A percentile compares a stretch with the other conserved stretches of the same genome.
Conservation (phyloP, 2,329 filamentous ascomycete genomes). For the Thielaviopsis musarum region DNA sequence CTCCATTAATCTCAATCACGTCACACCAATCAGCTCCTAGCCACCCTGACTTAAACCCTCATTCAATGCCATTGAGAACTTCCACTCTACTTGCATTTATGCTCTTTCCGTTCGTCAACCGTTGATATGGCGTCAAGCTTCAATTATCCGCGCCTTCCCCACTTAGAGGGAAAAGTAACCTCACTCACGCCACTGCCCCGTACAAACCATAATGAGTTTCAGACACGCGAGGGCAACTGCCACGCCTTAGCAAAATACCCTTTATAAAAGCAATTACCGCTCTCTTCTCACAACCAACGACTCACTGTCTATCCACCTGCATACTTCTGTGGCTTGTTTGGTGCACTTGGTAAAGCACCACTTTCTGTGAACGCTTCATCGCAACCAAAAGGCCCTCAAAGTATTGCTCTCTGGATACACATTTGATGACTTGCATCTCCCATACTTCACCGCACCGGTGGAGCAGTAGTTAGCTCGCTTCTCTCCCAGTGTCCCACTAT, state of each 20-base stretch:
- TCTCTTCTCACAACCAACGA: constrained; percentile 1
- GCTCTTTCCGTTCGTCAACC: too few relatives aligned
- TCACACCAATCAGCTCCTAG: too few relatives aligned
- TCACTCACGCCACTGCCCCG: not conserved
- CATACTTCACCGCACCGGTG: constrained; percentile 2
- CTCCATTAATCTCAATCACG: too few relatives aligned
- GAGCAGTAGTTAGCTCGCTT: constrained; percentile 8
- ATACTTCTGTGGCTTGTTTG: not conserved
- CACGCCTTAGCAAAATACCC: not conserved
- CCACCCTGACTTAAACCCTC: too few relatives aligned
- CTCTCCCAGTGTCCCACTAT: constrained; percentile 1
- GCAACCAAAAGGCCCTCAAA: too few relatives aligned
- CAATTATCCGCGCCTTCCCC: too few relatives aligned
- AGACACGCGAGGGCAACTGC: not conserved
- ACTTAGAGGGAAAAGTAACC: too few relatives aligned
- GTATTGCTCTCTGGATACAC: too few relatives aligned
- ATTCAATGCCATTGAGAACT: too few relatives aligned
- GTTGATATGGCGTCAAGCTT: too few relatives aligned
- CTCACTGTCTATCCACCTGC: not conserved
- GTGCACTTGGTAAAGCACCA: not conserved
- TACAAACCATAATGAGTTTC: not conserved
- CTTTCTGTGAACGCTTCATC: not conserved
- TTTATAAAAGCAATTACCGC: not conserved
- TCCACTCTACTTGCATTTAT: too few relatives aligned
- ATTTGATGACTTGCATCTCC: not conserved